Base-by-base conservation (phyloP, 2,329 filamentous ascomycete species). In the Curvularia lunata region DNA sequence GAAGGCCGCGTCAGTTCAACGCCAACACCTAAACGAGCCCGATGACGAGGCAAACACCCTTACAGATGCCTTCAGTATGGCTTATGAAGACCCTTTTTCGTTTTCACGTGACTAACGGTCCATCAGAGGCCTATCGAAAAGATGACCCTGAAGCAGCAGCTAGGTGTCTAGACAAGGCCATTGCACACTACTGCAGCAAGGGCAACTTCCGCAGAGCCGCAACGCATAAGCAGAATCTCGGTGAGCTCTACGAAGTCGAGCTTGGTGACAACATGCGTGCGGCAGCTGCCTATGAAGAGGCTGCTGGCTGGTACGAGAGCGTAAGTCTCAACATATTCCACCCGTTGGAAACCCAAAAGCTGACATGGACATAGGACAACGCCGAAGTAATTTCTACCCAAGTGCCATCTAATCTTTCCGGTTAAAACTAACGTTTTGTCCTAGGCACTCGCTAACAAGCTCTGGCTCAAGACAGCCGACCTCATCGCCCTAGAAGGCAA, bases 181-280 rank as follows among this genome's bases (percentile, higher is more conserved):
- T 98, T 74, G 83, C 87, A 56, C 91, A 95, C 76, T 98, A 96
- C 79, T 94, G 91, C 68, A 80, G 86, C 67, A 93, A 92, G 79
- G 93, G 93, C 61, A 97, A 97, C 78, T 93, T 97, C 79, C 86
- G 93, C 66, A 86, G 94, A 55, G 94, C 95, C 13, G 95, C 95
- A 10, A 90, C 91, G 23, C 90, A 97, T 77, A 91, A 97, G 82
- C 91, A 98, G 79, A 90, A 90, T 63, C 81, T 97, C 59, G 95
- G 88, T 18, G 92, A 97, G 74, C 80, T 97, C 25, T 94, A 90
- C 70, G 93, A 98, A 81, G 82, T 86, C 37, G 91, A 96, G 68
- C 77, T 96, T 18, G 88, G 88, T 8, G 91, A 97, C 76, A 82
- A 85, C 65, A 90, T 91, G 79, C 85, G 85, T 62, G 94, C 95